Conservation (phyloP, 2,329 filamentous ascomycete genomes). For the Akanthomyces muscarius region DNA sequence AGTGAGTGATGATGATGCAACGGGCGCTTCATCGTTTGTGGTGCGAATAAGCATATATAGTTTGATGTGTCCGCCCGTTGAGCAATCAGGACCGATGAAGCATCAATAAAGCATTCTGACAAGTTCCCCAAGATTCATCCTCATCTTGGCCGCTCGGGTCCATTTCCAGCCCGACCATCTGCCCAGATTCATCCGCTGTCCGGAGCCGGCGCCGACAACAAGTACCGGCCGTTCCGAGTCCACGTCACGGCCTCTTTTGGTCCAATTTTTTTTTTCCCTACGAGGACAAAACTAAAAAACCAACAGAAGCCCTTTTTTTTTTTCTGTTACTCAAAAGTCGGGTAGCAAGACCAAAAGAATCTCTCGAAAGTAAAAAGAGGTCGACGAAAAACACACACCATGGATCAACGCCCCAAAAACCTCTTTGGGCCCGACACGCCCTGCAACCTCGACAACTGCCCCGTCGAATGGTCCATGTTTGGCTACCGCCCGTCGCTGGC, state of each 20-base stretch:
- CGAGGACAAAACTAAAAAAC: neutral
- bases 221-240: slow-evolving; percentile 1
- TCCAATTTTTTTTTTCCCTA: neutral
- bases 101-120: too few species aligned
- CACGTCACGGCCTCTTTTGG: neutral
- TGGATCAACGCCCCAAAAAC: neutral
- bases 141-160: neutral
- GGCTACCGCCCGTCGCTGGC: slow-evolving; percentile 50
- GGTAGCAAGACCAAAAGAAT: neutral
- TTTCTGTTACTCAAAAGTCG: too few species aligned
- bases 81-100: too few species aligned
- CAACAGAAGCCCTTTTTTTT: too few species aligned
- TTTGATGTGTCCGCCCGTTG: too few species aligned
- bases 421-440: slow-evolving; percentile 42
- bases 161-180: neutral
- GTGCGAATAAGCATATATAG: neutral
- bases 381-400: too few species aligned
- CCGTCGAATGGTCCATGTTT: slow-evolving; percentile 46
- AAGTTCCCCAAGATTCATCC: neutral
- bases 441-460: slow-evolving; percentile 47
- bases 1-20: neutral
- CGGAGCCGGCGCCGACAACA: neutral
- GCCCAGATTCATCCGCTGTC: neutral
- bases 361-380: neutral
- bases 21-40: too few species aligned